Conservation (phyloP, 495 filamentous ascomycete genomes). For the Hypoxylon fuscum region DNA sequence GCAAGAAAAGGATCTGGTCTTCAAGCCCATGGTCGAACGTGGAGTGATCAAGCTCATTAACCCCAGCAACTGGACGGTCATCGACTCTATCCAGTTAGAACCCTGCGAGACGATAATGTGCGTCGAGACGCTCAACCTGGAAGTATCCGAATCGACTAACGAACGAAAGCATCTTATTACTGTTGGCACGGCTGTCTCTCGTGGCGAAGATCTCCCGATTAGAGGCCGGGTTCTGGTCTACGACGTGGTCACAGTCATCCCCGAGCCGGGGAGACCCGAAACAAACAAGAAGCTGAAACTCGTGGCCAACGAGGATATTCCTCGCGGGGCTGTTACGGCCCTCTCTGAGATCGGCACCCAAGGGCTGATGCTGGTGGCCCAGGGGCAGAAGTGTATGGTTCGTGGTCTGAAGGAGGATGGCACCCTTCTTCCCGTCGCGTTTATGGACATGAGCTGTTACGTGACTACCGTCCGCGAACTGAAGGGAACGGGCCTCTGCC, state of each 20-base stretch:
- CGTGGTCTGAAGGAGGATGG: slow-evolving; percentile 95
- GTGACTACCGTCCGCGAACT: slow-evolving; percentile 84
- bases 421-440: slow-evolving; percentile 89
- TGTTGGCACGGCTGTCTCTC: slow-evolving; percentile 83
- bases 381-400: slow-evolving; percentile 98
- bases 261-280: slow-evolving; percentile 84
- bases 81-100: slow-evolving; percentile 77
- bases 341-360: slow-evolving; percentile 89
- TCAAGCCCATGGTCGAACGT: slow-evolving; percentile 73
- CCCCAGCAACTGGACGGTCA: slow-evolving; percentile 75
- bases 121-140: slow-evolving; percentile 83
- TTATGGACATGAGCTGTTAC: slow-evolving; percentile 97
- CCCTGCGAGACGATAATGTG: slow-evolving; percentile 79
- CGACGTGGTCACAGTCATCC: slow-evolving; percentile 89
- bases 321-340: slow-evolving; percentile 89
- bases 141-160: slow-evolving; percentile 88
- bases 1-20: slow-evolving; percentile 67
- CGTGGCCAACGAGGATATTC: slow-evolving; percentile 84
- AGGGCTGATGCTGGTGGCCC: slow-evolving; percentile 87
- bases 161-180: slow-evolving; percentile 81
- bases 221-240: slow-evolving; percentile 91
- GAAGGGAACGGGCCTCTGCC: slow-evolving; percentile 79
- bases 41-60: slow-evolving; percentile 77
- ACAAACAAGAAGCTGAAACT: slow-evolving; percentile 86
- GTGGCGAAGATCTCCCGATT: slow-evolving; percentile 87